Conservation (phyloP, 2,329 filamentous ascomycete genomes). For the Aurifilum marmelostoma region DNA sequence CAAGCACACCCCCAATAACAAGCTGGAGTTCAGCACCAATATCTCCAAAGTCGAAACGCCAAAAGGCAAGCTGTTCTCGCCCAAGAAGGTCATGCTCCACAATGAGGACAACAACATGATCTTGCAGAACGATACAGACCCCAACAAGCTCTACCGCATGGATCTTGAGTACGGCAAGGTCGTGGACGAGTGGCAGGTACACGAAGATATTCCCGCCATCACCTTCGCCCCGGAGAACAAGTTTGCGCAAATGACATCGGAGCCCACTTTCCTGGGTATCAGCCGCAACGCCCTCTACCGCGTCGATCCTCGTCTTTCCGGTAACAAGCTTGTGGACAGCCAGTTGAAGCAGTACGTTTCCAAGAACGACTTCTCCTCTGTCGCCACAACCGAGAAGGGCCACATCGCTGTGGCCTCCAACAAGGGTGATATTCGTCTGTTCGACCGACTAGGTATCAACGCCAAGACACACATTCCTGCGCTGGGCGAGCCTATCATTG, state of each 20-base stretch:
- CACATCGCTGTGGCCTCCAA: conserved; percentile 97
- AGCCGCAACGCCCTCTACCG: conserved; percentile 93
- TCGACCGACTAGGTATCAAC: conserved; percentile 94
- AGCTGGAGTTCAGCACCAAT: conserved; percentile 93
- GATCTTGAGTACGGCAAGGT: conserved; percentile 97
- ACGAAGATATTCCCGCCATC: conserved; percentile 91
- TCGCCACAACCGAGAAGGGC: conserved; percentile 93
- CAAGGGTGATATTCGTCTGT: conserved; percentile 95
- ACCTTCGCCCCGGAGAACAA: conserved; percentile 96
- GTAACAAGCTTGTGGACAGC: conserved; percentile 89
- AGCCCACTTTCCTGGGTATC: conserved; percentile 93
- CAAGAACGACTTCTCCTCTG: conserved; percentile 95
- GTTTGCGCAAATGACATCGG: conserved; percentile 94
- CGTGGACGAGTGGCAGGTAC: conserved; percentile 97
- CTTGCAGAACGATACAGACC: conserved; percentile 79
- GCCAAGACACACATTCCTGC: conserved; percentile 97
- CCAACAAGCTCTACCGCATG: conserved; percentile 94
- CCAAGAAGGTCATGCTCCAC: conserved; percentile 96
- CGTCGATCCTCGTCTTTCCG: conserved; percentile 86
- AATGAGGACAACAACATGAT: conserved; percentile 89
- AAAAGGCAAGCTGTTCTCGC: conserved; percentile 83
- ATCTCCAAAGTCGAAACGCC: conserved; percentile 95
- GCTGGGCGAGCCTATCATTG: conserved; percentile 91
- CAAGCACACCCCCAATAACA: conserved; percentile 91
- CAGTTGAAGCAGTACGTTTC: conserved; percentile 95